These are phyloP conservation scores for Aureoboletus auriporus DNA, from an alignment of 768 basidiomycete species.

Conservation along the genomic window DNA sequence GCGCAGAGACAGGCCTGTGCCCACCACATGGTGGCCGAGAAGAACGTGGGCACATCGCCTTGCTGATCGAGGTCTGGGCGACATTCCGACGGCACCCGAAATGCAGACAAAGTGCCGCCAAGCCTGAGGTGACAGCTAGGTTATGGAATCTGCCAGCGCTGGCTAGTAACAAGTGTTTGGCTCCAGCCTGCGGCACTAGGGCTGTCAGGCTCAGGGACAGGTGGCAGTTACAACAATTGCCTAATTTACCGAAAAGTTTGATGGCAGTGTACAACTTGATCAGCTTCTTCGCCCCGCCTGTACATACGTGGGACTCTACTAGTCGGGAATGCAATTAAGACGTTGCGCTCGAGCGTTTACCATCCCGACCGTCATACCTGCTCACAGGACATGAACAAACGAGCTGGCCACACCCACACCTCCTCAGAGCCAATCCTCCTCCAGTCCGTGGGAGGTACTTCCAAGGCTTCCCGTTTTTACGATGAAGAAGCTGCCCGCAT, in stretches of 20 bases:
- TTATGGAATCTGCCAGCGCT: conserved; percentile 3
- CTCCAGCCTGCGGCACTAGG: not conserved
- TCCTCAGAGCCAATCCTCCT: conserved; percentile 29
- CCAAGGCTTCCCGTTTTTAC: conserved; percentile 32
- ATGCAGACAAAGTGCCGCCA: not conserved
- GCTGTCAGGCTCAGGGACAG: conserved; percentile 12
- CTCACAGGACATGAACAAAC: conserved; percentile 24
- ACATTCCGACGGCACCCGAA: conserved; percentile 8
- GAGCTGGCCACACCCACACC: conserved; percentile 27
- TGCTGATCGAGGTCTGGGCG: conserved; percentile 4
- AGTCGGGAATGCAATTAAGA: conserved; percentile 29
- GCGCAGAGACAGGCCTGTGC: no score
- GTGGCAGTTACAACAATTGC: conserved; percentile 16
- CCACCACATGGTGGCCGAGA: no score
- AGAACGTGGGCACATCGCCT: conserved; percentile 8
- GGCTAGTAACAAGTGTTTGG: conserved; percentile 1
- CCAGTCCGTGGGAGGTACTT: conserved; percentile 28
- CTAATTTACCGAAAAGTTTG: conserved; percentile 23
- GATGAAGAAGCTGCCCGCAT: conserved; percentile 43
- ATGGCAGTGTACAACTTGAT: conserved; percentile 26
- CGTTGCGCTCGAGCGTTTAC: conserved; percentile 19
- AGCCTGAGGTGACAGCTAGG: not conserved
- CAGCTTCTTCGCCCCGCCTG: conserved; percentile 33
- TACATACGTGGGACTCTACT: conserved; percentile 35
- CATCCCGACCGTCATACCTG: conserved; percentile 10